Base-by-base conservation (phyloP, 208 protist genomes). In the Leishmania turanica region DNA sequence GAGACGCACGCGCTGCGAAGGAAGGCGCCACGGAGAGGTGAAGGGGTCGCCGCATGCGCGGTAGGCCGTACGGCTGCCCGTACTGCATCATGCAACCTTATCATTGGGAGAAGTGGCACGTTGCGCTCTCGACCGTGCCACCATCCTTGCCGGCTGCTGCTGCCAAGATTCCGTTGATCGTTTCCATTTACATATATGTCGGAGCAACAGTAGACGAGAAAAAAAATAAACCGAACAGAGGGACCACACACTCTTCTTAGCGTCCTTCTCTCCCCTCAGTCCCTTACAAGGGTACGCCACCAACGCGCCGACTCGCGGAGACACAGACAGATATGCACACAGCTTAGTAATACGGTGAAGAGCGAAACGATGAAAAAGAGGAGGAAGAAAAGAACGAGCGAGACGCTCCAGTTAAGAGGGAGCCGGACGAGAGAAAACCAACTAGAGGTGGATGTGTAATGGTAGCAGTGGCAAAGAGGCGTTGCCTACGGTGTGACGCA, bases 331-430 rank as follows among this genome's bases (percentile, higher is more conserved):
- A 76, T 42, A 56, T 60, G 24, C 51, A 76, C 51, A 62, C 24
- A 45, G n/a, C 31, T 76, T 62, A 76, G 47, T 13, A 76, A 62
- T 60, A 62, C 47, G 24, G 72, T 54, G 51, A 76, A 31, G 34
- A 58, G 51, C 17, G 34, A 62, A 62, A 11, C 62, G 31, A 62
- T 2, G n/a, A 9, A 42, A 58, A 5, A 21, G 64, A 21, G 1
- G 24, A 27, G 42, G 47, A 37, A 13, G 21, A 4, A 58, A 62
- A 5, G 53, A n/a, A 76, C n/a, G 17, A 76, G 34, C 9, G 34
- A 42, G 24, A 37, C 34, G 5, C 51, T n/a, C 21, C 31, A 47
- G 17, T 62, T 45, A 24, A 40, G 31, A 62, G 51, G n/a, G 51
- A 56, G 4, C 31, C 7, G 34, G 15, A n/a, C 15, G 56, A 62